Conservation (phyloP, 805 yeast species). For the Starmera caribaea region DNA sequence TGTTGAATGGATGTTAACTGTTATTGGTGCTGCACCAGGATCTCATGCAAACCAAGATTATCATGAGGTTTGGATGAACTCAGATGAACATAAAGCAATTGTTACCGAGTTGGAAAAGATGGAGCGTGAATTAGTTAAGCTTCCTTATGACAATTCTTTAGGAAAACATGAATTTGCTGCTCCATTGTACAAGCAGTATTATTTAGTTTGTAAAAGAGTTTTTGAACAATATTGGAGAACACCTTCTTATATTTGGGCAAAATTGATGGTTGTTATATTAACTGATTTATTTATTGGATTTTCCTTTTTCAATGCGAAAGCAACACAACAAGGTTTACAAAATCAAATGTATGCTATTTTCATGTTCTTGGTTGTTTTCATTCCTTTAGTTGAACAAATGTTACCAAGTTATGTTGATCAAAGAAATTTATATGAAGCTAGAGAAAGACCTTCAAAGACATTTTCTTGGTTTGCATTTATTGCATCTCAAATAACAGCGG, state of each 20-base stretch:
- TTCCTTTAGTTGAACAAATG: constrained; percentile 51
- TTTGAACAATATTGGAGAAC: constrained; percentile 57
- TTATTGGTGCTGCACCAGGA: constrained; percentile 77
- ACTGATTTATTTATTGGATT: constrained; percentile 59
- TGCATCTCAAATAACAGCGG: constrained; percentile 31
- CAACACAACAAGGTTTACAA: constrained; percentile 53
- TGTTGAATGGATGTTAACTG: constrained; percentile 66
- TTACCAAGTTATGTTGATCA: constrained; percentile 50
- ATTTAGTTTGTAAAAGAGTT: constrained; percentile 40
- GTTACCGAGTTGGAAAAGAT: constrained; percentile 42
- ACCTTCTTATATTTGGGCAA: constrained; percentile 50
- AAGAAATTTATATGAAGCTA: constrained; percentile 57
- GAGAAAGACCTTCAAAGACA: constrained; percentile 67
- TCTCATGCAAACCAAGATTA: constrained; percentile 50
- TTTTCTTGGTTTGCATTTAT: constrained; percentile 59
- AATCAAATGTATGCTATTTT: constrained; percentile 54
- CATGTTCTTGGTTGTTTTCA: constrained; percentile 42
- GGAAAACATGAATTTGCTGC: constrained; percentile 34
- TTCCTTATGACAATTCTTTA: constrained; percentile 18
- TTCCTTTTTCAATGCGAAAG: constrained; percentile 54
- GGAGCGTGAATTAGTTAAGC: constrained; percentile 35
- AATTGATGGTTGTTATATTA: constrained; percentile 38
- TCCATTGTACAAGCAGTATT: constrained; percentile 28
- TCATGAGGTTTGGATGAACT: constrained; percentile 50
- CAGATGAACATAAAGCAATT: constrained; percentile 40